Base-by-base conservation (phyloP, 495 filamentous ascomycete species). In the Annulohypoxylon nitens region DNA sequence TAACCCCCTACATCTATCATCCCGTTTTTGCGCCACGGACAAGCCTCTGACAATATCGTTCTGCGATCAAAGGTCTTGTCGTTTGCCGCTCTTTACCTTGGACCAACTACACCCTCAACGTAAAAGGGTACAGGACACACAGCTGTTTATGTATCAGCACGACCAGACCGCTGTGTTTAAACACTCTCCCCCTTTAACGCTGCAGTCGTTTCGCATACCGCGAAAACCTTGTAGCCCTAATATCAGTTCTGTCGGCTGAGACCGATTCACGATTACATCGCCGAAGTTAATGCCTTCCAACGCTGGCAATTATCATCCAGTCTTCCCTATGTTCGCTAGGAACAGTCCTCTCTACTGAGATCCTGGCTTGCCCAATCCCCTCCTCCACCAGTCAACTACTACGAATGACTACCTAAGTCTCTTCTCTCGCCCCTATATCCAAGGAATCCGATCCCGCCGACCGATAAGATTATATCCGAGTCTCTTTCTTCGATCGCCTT, bases 141-240 rank as follows among this genome's bases (percentile, higher is more conserved):
- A 80, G 79, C 80, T 86, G 84, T 86, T 86, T 86, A 86, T 86
- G 84, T 86, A 86, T 86, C 84, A 86, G 84, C 83, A 86, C 84
- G 83, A 84, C 75, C 77, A 84, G 78, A 71, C 78, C 83, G 76
- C 82, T 83, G 84, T 86, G 82, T 84, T 81, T 82, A 83, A 90
- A 90, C 88, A 93, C 90, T 90, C 91, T 83, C 91, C 93, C 88
- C 92, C 93, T 86, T 88, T 92, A 87, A 91, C 92, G 93, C 93
- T 94, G 93, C 93, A 93, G 89, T 83, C 90, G 87, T 94, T 97
- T 92, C 93, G 93, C 89, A 91, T 89, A 90, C 87, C 89, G 89
- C 87, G 91, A 86, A 95, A 91, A 91, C 92, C 90, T 88, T 91
- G 93, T 91, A 92, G 92, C 86, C 89, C 88, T 79, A 88, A 92